Conservation (phyloP, 1,284 basidiomycete species). For the Peniophora sp. region DNA sequence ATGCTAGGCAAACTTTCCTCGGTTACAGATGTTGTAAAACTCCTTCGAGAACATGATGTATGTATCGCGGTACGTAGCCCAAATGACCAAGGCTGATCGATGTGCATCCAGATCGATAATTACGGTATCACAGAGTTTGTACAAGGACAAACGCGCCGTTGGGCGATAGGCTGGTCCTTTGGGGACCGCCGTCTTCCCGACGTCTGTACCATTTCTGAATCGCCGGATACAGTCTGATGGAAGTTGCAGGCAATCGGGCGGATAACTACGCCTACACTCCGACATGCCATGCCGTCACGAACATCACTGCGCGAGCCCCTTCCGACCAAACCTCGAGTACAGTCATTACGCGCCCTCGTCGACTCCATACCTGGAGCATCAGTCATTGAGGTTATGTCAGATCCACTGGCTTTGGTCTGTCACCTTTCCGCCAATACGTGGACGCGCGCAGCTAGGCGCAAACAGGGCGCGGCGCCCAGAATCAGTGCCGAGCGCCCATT, state of each 20-base stretch:
- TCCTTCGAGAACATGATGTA: slow-evolving; percentile 48
- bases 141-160: slow-evolving; percentile 82
- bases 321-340: slow-evolving; percentile 10
- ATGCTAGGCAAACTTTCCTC: slow-evolving; percentile 85
- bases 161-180: slow-evolving; percentile 87
- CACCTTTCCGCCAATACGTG: slow-evolving; percentile 49
- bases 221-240: neutral
- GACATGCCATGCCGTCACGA: slow-evolving; percentile 43
- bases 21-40: slow-evolving; percentile 49
- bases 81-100: neutral
- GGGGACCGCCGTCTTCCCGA: slow-evolving; percentile 60
- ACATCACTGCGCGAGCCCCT: slow-evolving; percentile 42
- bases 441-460: slow-evolving; percentile 63
- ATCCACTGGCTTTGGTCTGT: slow-evolving; percentile 1
- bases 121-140: slow-evolving; percentile 79
- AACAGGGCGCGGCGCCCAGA: slow-evolving; percentile 19
- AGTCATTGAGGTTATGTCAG: slow-evolving; percentile 11
- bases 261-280: slow-evolving; percentile 34
- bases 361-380: slow-evolving; percentile 23
- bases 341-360: slow-evolving; percentile 22
- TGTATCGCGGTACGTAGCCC: slow-evolving; percentile 10
- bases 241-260: slow-evolving; percentile 39
- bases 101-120: slow-evolving; percentile 61
- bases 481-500: neutral
- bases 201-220: slow-evolving; percentile 39